Percentiles rank a stretch among this genome's conserved stretches.
Conservation (phyloP, 495 filamentous ascomycete species). For the Usnea hakonensis region DNA sequence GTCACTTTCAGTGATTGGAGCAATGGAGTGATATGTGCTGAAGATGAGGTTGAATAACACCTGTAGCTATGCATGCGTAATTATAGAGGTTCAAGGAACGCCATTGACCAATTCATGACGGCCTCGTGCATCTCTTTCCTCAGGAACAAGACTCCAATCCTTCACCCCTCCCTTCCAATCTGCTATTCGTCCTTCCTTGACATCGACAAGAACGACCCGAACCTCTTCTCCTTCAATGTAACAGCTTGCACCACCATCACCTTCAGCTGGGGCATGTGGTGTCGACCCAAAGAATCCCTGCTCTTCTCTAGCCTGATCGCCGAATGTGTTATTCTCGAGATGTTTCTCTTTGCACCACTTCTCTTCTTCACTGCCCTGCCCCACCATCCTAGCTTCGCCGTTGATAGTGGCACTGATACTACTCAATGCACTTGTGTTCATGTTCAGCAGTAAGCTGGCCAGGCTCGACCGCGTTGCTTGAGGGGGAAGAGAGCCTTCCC, state of each 20-base stretch:
- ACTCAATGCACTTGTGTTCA: constrained; percentile 82
- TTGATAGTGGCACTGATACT: constrained; percentile 92
- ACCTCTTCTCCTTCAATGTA: constrained; percentile 65
- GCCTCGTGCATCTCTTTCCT: constrained; percentile 28
- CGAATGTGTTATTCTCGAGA: constrained; percentile 87
- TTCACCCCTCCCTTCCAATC: constrained; percentile 75
- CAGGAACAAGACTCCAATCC: constrained; percentile 55
- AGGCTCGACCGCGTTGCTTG: constrained; percentile 61
- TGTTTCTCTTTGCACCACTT: constrained; percentile 70
- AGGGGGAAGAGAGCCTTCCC: constrained; percentile 55
- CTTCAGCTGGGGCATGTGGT: constrained; percentile 34
- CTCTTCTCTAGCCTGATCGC: constrained; percentile 40
- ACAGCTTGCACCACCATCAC: constrained; percentile 46
- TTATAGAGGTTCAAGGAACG: constrained; percentile 9
- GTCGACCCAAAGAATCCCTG: constrained; percentile 39
- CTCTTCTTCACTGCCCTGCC: constrained; percentile 69
- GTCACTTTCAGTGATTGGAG: not conserved
- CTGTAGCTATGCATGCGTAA: constrained; percentile 7
- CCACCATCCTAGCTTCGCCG: constrained; percentile 66
- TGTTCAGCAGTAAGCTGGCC: constrained; percentile 71
- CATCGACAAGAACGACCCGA: constrained; percentile 64
- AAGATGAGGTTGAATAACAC: not conserved
- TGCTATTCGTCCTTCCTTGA: constrained; percentile 65
- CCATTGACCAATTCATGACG: constrained; percentile 36
- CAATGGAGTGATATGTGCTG: not conserved